phyloP scores from a whole-genome alignment of 768 basidiomycete genomes.

The Suillus subalutaceus region DNA sequence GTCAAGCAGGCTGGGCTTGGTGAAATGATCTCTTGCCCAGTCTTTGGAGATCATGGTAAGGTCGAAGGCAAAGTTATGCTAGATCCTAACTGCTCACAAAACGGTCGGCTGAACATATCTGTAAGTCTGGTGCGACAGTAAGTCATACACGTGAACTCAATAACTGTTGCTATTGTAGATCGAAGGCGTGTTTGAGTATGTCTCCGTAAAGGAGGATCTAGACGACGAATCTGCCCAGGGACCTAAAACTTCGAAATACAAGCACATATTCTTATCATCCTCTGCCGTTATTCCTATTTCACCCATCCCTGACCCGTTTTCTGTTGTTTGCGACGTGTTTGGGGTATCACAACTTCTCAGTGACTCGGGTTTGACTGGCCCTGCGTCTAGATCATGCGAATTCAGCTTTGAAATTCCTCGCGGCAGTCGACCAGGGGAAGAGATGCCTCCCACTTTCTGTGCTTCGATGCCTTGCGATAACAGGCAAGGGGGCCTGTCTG shows the following conservation, averaged over 20 bases:
- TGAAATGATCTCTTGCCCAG: constrained; percentile 39
- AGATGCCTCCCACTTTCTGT: constrained; percentile 63
- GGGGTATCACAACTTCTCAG: constrained; percentile 51
- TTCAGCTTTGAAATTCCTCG: constrained; percentile 63
- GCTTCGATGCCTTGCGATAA: constrained; percentile 35
- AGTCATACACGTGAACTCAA: constrained; percentile 1
- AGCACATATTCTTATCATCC: constrained; percentile 54
- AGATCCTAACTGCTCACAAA: constrained; percentile 51
- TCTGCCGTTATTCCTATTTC: constrained; percentile 47
- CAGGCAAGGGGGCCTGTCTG: constrained; percentile 26
- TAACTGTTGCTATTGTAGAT: constrained; percentile 42
- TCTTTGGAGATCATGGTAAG: constrained; percentile 63
- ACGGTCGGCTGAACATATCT: constrained; percentile 60
- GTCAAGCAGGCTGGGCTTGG: constrained; percentile 32
- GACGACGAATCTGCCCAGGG: constrained; percentile 24
- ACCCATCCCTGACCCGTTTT: constrained; percentile 23
- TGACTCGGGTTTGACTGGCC: constrained; percentile 39
- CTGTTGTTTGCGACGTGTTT: constrained; percentile 35
- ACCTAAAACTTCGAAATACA: constrained; percentile 28
- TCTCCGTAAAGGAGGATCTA: constrained; percentile 26
- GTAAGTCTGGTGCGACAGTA: constrained; percentile 35
- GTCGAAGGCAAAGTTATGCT: constrained; percentile 63
- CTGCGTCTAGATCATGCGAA: constrained; percentile 35
- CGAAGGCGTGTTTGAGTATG: constrained; percentile 61
- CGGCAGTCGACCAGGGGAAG: constrained; percentile 51